Percentiles rank a stretch among this genome's conserved stretches.
These are phyloP conservation scores for Corchorus capsularis DNA, from an alignment of 345 rosid genomes.

Conservation along the genomic window DNA sequence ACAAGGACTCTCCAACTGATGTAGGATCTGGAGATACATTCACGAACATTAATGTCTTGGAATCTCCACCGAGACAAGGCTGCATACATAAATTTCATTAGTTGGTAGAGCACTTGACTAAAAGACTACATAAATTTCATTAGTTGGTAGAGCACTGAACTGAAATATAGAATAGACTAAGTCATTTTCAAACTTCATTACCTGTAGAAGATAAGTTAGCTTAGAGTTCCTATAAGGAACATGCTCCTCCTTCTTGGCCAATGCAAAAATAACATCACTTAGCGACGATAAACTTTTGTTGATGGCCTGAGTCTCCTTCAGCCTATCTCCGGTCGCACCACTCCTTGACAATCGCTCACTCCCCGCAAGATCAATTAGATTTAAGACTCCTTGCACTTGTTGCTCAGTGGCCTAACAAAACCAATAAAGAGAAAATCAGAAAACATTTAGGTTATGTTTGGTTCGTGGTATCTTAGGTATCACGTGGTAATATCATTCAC, in stretches of 20 bases:
- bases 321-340: conserved; percentile 89
- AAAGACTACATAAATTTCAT: neutral
- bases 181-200: conserved; percentile 34
- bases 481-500: too few species aligned
- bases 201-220: conserved; percentile 94
- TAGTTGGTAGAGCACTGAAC: too few species aligned
- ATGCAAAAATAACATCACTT: conserved; percentile 84
- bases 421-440: neutral
- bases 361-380: conserved; percentile 94
- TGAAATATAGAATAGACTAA: too few species aligned
- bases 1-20: conserved; percentile 74
- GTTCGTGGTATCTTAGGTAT: too few species aligned
- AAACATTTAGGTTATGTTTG: too few species aligned
- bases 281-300: conserved; percentile 85
- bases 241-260: conserved; percentile 94
- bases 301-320: conserved; percentile 98
- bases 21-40: conserved; percentile 79
- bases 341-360: conserved; percentile 92
- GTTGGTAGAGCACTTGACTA: too few species aligned
- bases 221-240: conserved; percentile 94
- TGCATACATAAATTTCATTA: conserved; percentile 29
- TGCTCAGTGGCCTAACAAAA: conserved; percentile 74
- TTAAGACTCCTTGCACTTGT: conserved; percentile 90
- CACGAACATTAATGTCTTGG: conserved; percentile 87
- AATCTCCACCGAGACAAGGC: conserved; percentile 93